Evolutionary conservation across 225 moss, liverwort and hornwort species (phyloP).

Genomic region (Straminergon stramineum): DNA sequence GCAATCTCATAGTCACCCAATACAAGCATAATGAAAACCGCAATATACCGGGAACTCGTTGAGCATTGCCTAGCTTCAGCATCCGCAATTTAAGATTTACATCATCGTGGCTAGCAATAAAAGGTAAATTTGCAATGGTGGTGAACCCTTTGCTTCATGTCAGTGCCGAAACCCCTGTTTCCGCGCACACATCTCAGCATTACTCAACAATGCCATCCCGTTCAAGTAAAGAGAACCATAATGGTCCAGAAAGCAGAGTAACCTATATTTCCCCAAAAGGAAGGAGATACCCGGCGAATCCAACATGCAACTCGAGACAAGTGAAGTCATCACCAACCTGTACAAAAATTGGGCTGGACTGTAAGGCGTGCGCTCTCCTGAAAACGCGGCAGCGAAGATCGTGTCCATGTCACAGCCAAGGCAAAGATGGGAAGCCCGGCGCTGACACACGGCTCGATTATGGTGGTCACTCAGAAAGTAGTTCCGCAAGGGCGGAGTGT

Average conservation of each 20-base stretch:
- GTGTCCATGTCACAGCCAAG: conserved; percentile 94
- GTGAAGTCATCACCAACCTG: conserved; percentile 32
- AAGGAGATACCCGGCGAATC: background rate
- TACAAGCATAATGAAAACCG: background rate
- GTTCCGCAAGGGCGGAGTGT: conserved; percentile 77
- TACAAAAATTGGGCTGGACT: conserved; percentile 83
- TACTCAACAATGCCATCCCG: background rate
- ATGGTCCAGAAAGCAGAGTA: background rate
- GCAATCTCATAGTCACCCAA: background rate
- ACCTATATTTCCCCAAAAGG: background rate
- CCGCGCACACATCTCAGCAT: background rate
- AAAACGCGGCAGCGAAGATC: conserved; percentile 79
- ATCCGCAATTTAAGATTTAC: background rate
- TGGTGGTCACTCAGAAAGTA: conserved; percentile 88
- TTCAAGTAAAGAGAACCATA: background rate
- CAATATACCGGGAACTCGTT: background rate
- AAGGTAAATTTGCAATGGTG: background rate
- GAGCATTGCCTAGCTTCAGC: background rate
- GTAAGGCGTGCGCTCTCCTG: conserved; percentile 80
- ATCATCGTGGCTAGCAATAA: background rate
- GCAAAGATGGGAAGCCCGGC: conserved; percentile 70
- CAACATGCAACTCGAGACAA: background rate
- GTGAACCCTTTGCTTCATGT: background rate
- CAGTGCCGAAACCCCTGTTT: background rate
- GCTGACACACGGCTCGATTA: conserved; percentile 65